A percentile compares a stretch with the other conserved stretches of the same genome.
phyloP scores from a whole-genome alignment of 177 flowering plant genomes.

The Tripterygium wilfordii region DNA sequence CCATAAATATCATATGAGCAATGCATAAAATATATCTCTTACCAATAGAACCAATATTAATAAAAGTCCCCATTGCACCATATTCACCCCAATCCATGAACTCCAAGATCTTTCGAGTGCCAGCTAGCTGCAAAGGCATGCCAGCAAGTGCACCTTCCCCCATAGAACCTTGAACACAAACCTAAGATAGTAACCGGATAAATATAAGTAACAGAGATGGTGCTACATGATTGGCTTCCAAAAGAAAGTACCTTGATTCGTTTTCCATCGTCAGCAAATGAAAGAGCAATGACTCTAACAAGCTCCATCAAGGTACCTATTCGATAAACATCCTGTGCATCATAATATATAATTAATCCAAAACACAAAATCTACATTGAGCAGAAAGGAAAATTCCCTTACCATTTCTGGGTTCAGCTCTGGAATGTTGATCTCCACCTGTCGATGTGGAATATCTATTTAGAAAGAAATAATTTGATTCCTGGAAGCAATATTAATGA shows the following conservation, averaged over 20 bases:
- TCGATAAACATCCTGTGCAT: constrained; percentile 90
- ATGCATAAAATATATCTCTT: too few relatives aligned
- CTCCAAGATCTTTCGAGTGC: constrained; percentile 79
- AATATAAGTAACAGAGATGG: neutral
- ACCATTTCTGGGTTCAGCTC: constrained; percentile 97
- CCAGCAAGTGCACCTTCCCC: constrained; percentile 94
- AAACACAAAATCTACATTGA: neutral
- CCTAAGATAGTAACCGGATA: constrained; percentile 30
- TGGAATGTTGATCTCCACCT: constrained; percentile 93
- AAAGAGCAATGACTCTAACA: constrained; percentile 65
- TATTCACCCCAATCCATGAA: constrained; percentile 98
- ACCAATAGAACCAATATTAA: constrained; percentile 91
- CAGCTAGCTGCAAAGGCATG: constrained; percentile 98
- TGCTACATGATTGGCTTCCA: neutral
- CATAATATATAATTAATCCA: constrained; percentile 20
- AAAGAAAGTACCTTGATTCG: constrained; percentile 63
- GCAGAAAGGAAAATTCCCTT: constrained; percentile 7
- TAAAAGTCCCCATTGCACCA: constrained; percentile 75
- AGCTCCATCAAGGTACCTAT: constrained; percentile 98
- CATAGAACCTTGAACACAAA: constrained; percentile 98
- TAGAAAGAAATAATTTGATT: neutral
- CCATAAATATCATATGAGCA: too few relatives aligned
- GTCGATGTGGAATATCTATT: constrained; percentile 13
- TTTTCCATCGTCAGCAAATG: constrained; percentile 97
- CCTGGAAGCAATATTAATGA: constrained; percentile 1